Conservation (phyloP, 2,329 filamentous ascomycete species). For the Bipolaris bicolor region DNA sequence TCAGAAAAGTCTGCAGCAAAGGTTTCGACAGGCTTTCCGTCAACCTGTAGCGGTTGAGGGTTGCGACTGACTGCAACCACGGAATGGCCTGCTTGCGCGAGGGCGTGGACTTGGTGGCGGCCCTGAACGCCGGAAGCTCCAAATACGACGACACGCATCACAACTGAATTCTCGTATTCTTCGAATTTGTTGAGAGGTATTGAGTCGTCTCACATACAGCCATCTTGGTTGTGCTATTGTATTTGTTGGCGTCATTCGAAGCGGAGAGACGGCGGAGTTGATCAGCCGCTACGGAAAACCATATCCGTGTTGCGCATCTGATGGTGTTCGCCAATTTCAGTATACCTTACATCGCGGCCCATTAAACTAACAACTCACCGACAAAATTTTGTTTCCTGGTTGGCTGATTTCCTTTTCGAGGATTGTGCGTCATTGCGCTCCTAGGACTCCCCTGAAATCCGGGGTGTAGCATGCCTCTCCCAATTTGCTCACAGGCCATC, state of each 20-base stretch:
- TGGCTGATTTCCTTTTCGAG: background rate
- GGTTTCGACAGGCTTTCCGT: conserved; percentile 24
- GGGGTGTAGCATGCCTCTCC: background rate
- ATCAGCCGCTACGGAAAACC: conserved; percentile 4
- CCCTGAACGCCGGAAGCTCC: conserved; percentile 41
- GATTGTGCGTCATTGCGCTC: background rate
- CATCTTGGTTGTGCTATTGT: background rate
- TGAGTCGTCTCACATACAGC: background rate
- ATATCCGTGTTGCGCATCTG: background rate
- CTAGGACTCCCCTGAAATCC: background rate
- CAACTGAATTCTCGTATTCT: background rate
- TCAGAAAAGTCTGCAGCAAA: conserved; percentile 33
- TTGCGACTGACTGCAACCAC: conserved; percentile 38
- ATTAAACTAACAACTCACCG: background rate
- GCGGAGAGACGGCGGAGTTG: background rate
- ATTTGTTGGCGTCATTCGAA: background rate
- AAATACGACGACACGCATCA: conserved; percentile 38
- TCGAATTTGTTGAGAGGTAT: background rate
- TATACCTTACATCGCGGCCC: background rate
- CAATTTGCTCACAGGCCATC: background rate
- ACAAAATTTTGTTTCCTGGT: background rate
- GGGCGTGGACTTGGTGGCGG: conserved; percentile 35
- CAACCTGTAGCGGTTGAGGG: conserved; percentile 23
- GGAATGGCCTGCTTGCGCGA: conserved; percentile 31
- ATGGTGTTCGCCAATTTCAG: background rate